Evolutionary conservation across 2,329 filamentous ascomycete species (phyloP).

Genomic region (Colletotrichum plurivorum): DNA sequence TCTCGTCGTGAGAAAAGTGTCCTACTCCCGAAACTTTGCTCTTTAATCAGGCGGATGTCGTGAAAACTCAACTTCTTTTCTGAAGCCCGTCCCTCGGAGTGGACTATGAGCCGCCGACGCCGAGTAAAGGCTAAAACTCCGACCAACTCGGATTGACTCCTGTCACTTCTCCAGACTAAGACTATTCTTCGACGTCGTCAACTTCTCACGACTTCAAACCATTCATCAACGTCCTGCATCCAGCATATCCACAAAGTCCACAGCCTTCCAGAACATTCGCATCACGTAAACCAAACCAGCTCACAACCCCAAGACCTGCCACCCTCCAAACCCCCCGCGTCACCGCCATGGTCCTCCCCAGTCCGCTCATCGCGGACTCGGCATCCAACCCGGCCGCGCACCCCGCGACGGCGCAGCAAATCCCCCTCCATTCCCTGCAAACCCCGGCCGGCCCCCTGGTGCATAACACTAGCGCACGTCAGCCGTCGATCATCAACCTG

Average conservation of each 20-base stretch:
- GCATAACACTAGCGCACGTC: slow-evolving; percentile 28
- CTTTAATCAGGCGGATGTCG: neutral
- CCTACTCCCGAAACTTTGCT: neutral
- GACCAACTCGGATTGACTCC: neutral
- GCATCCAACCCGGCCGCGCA: slow-evolving; percentile 8
- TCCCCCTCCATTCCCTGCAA: neutral
- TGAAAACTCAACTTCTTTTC: neutral
- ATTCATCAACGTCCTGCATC: no score
- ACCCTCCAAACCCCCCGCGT: neutral
- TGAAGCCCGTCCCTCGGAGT: neutral
- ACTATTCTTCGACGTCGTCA: no score
- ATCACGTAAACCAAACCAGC: neutral
- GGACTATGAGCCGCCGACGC: neutral
- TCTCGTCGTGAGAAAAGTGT: no score
- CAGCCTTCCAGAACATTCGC: slow-evolving; percentile 19
- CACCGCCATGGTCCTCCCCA: neutral
- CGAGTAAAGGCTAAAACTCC: no score
- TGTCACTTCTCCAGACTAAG: neutral
- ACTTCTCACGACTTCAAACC: no score
- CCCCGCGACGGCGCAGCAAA: slow-evolving; percentile 1
- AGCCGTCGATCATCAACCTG: slow-evolving; percentile 15
- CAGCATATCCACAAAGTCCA: no score
- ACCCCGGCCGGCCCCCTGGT: slow-evolving; percentile 10
- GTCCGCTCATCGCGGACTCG: neutral
- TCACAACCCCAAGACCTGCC: neutral